phyloP scores from a whole-genome alignment of 148 eudicot species.

The Spergularia marina region DNA sequence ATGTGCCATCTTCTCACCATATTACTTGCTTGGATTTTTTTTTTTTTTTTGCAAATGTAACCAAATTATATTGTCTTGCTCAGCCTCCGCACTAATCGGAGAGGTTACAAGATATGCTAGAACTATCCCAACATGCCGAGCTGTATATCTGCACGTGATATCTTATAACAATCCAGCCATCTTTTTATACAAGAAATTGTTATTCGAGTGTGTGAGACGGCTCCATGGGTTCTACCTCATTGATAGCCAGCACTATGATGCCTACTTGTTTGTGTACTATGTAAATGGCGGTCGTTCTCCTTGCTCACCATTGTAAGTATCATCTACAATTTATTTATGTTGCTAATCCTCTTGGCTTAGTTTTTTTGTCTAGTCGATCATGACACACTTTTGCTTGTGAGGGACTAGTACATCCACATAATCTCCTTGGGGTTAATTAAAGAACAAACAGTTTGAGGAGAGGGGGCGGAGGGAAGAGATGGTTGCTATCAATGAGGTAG shows the following conservation, averaged over 20 bases:
- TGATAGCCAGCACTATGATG: conserved; percentile 74
- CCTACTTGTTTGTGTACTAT: conserved; percentile 83
- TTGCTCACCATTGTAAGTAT: conserved; percentile 92
- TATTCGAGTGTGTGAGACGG: conserved; percentile 74
- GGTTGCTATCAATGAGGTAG: too few species aligned
- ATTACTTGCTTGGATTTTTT: background rate
- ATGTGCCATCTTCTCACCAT: conserved; percentile 18
- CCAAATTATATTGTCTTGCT: background rate
- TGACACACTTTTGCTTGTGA: background rate
- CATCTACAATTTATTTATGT: background rate
- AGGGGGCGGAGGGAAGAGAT: background rate
- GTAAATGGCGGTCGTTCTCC: conserved; percentile 93
- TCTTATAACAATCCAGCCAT: conserved; percentile 88
- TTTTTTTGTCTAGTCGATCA: background rate
- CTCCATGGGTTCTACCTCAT: conserved; percentile 74
- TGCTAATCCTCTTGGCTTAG: background rate
- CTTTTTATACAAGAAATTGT: conserved; percentile 83
- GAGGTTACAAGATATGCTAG: conserved; percentile 81
- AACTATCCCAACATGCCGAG: conserved; percentile 66
- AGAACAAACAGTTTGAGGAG: background rate
- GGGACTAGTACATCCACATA: background rate
- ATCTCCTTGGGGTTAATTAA: background rate
- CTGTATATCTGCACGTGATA: conserved; percentile 88
- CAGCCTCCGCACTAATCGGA: conserved; percentile 79
- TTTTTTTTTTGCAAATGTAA: conserved; percentile 13